Conservation (phyloP, 2,329 filamentous ascomycete species). For the Phoma sp. region DNA sequence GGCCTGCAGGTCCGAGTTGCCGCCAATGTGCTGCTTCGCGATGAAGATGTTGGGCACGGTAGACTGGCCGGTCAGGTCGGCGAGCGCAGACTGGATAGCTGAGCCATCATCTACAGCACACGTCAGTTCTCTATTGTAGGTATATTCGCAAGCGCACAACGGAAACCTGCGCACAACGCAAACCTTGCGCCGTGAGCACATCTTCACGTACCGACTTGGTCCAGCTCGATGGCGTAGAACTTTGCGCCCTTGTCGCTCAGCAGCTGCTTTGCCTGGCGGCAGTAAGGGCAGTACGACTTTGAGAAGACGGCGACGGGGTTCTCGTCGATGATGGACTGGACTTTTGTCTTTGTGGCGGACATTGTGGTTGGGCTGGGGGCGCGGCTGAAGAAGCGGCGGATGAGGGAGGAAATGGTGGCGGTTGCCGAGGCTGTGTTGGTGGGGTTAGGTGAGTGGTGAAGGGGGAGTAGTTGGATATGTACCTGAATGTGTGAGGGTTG, state of each 20-base stretch:
- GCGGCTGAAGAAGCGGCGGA: constrained; percentile 74
- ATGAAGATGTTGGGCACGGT: constrained; percentile 98
- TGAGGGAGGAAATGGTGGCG: constrained; percentile 65
- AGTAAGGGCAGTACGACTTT: constrained; percentile 97
- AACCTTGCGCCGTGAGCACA: not conserved
- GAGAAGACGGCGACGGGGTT: constrained; percentile 94
- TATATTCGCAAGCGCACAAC: not conserved
- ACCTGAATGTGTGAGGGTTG: not conserved
- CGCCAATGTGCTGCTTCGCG: constrained; percentile 86
- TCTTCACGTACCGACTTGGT: constrained; percentile 73
- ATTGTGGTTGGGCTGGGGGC: constrained; percentile 69
- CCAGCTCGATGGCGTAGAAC: constrained; percentile 79
- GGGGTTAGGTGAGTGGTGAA: not conserved
- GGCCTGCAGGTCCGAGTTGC: constrained; percentile 86
- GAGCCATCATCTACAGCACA: constrained; percentile 73
- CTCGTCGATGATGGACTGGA: constrained; percentile 84
- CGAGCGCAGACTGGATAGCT: constrained; percentile 82
- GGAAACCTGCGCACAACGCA: not conserved
- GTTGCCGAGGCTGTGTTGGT: constrained; percentile 8
- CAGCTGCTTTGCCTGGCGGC: constrained; percentile 76
- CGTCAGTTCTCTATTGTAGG: no score
- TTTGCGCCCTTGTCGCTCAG: constrained; percentile 74
- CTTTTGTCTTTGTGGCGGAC: constrained; percentile 83
- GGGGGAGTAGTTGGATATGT: not conserved
- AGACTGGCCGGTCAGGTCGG: constrained; percentile 79